Percentiles rank a stretch among this genome's conserved stretches.
phyloP scores from a whole-genome alignment of 495 filamentous ascomycete species.

The Opeltia flavorubescens region DNA sequence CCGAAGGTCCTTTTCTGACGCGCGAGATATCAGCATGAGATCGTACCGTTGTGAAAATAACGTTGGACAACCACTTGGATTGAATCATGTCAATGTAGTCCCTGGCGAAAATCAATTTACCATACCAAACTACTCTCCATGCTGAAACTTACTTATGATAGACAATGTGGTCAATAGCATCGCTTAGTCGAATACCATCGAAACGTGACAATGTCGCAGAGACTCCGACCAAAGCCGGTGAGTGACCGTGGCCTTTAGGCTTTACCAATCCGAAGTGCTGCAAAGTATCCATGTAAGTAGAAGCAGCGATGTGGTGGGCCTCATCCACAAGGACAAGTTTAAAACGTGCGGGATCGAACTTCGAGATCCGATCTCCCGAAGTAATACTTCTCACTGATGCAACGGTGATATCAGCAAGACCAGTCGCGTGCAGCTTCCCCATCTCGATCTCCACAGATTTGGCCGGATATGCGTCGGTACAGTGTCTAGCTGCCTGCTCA shows the following conservation, averaged over 20 bases:
- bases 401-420: constrained; percentile 78
- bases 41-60: constrained; percentile 84
- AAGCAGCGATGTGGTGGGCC: constrained; percentile 91
- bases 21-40: constrained; percentile 60
- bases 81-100: constrained; percentile 95
- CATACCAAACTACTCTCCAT: neutral
- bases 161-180: constrained; percentile 88
- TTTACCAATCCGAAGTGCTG: constrained; percentile 58
- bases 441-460: constrained; percentile 81
- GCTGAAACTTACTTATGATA: constrained; percentile 56
- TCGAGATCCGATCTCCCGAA: constrained; percentile 56
- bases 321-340: constrained; percentile 94
- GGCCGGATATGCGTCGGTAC: constrained; percentile 60
- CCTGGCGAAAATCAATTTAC: constrained; percentile 16
- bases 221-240: constrained; percentile 73
- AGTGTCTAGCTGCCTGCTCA: constrained; percentile 82
- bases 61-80: constrained; percentile 70
- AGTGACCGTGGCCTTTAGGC: constrained; percentile 25
- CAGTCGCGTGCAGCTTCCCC: constrained; percentile 58
- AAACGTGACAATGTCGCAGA: constrained; percentile 84
- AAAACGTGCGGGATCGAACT: constrained; percentile 67
- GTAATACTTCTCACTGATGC: constrained; percentile 77
- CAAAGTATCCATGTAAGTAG: constrained; percentile 57
- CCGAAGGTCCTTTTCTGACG: constrained; percentile 48
- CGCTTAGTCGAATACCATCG: constrained; percentile 76